These are phyloP conservation scores for Ceratocystis huliohia DNA, from an alignment of 2,329 filamentous ascomycete species.

Conservation along the genomic window DNA sequence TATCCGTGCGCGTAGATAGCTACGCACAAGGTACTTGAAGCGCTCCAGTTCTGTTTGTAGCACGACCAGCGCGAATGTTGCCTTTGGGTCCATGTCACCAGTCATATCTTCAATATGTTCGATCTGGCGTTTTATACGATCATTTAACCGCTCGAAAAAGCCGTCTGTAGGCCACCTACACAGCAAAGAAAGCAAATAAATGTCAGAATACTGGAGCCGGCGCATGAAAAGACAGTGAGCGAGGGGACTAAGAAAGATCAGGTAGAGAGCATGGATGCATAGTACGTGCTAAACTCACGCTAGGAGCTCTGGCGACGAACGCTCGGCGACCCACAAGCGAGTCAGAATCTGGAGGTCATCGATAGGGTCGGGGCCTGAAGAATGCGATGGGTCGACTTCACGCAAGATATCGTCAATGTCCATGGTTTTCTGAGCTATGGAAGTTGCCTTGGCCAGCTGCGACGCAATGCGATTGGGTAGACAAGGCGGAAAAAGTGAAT, in stretches of 20 bases:
- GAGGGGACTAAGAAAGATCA: too few species aligned
- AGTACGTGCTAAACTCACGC: background rate
- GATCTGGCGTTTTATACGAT: conserved; percentile 56
- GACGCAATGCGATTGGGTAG: background rate
- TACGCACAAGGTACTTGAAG: conserved; percentile 80
- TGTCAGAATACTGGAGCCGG: background rate
- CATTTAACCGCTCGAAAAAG: conserved; percentile 71
- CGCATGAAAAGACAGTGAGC: background rate
- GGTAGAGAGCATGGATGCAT: too few species aligned
- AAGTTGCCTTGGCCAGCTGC: background rate
- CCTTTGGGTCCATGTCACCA: conserved; percentile 73
- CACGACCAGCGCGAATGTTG: conserved; percentile 86
- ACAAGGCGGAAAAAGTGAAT: too few species aligned
- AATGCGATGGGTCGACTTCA: conserved; percentile 52
- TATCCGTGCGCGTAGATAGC: conserved; percentile 70
- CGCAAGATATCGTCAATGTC: conserved; percentile 71
- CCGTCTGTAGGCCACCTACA: conserved; percentile 48
- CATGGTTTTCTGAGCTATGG: conserved; percentile 34
- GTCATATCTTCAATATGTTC: conserved; percentile 63
- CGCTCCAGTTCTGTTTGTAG: conserved; percentile 93
- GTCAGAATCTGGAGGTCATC: conserved; percentile 75
- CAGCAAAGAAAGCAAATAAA: background rate
- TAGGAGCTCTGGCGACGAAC: conserved; percentile 78
- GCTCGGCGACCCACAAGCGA: conserved; percentile 84
- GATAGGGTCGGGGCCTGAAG: conserved; percentile 46